phyloP scores from a whole-genome alignment of 805 yeast genomes.

The Yamadazyma tumulicola region DNA sequence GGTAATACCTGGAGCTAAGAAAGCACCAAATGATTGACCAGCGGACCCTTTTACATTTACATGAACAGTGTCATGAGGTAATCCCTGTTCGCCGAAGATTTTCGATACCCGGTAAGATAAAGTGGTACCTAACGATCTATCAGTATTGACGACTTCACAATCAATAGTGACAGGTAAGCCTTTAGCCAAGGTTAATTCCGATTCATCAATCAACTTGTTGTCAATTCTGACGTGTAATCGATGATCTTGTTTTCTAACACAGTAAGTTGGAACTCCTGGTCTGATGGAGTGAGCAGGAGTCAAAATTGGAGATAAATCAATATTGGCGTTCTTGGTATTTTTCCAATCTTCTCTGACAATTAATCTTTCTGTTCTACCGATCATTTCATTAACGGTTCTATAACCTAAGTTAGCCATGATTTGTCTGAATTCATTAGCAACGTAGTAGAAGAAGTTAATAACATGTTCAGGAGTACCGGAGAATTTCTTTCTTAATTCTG shows the following conservation, averaged over 20 bases:
- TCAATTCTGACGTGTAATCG: constrained; percentile 89
- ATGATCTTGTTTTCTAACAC: constrained; percentile 92
- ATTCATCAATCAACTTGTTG: constrained; percentile 92
- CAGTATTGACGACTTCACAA: constrained; percentile 91
- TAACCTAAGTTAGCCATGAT: constrained; percentile 95
- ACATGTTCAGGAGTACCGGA: constrained; percentile 98
- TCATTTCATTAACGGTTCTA: constrained; percentile 96
- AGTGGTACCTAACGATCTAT: constrained; percentile 94
- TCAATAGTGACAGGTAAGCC: constrained; percentile 96
- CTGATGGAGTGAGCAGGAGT: constrained; percentile 96
- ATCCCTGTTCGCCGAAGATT: constrained; percentile 85
- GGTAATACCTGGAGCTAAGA: constrained; percentile 93
- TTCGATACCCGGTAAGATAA: constrained; percentile 91
- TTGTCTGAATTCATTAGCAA: constrained; percentile 85
- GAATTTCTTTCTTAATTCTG: constrained; percentile 86
- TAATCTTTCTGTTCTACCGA: constrained; percentile 92
- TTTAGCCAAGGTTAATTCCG: constrained; percentile 90
- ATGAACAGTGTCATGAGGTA: constrained; percentile 95
- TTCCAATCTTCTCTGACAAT: constrained; percentile 80
- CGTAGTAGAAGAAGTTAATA: constrained; percentile 93
- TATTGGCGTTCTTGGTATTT: constrained; percentile 84
- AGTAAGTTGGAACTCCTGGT: constrained; percentile 94
- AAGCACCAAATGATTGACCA: constrained; percentile 98
- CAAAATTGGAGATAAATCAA: constrained; percentile 87
- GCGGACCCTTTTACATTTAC: constrained; percentile 91